Base-by-base conservation (phyloP, 768 basidiomycete species). In the Kondoa malvinella region DNA sequence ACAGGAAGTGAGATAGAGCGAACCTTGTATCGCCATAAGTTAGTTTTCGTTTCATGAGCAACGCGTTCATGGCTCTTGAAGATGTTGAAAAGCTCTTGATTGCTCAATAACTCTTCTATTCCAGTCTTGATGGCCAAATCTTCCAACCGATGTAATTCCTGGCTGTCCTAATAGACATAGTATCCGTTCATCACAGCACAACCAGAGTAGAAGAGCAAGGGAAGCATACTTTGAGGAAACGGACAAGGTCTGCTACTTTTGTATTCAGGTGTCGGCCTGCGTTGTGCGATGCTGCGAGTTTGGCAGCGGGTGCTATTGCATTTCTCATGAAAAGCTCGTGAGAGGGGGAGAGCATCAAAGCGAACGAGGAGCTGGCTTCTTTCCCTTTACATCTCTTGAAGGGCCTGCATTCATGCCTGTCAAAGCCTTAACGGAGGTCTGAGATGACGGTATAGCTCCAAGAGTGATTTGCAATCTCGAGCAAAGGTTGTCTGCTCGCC, bases 1-100 rank as follows among this genome's bases (percentile, higher is more conserved):
- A 32, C 64, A 50, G 64, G 34, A 12, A 67, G 70, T 64, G 70
- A 56, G 68, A 34, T 34, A 21, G n/a, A 66, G 56, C 8, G 60
- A 71, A 88, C 91, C 76, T 88, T 86, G 77, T 92, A 95, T 1
- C 87, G 86, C 74, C 87, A 92, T 2, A 92, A 79, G 73, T 87
- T 86, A 0, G 88, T 92, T 76, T 87, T 88, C 0, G 85, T 83
- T 75, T 94, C 89, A 73, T 85, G 86, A 40, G 82, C 77, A 57
- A 95, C 84, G 61, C 84, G 82, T 65, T 91, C 89, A 72, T 94
- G 92, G 0, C 82, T 79, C 75, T 81, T 84, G 79, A 95, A 90
- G 73, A 86, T 86, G 75, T 91, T 86, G 2, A 88, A 80, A 14
- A 92, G 81, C 2, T 84, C 78, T 8, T 72, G 67, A 74, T 92